Percentiles rank a stretch among this genome's conserved stretches.
Conservation (phyloP, 2,329 filamentous ascomycete species). For the Cryphonectria naterciae region DNA sequence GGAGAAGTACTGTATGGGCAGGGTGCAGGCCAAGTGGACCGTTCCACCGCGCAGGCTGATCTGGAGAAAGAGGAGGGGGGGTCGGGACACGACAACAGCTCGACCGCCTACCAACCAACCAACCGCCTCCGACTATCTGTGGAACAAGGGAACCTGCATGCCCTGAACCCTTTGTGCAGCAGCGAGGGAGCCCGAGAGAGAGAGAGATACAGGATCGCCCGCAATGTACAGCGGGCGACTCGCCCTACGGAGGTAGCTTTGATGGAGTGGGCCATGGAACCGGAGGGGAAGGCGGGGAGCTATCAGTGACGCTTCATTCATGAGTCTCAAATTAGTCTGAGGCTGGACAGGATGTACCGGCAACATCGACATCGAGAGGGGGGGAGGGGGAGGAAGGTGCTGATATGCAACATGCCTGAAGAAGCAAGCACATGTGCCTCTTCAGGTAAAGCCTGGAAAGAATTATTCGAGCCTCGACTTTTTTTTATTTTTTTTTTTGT, state of each 20-base stretch:
- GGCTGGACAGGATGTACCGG: not conserved
- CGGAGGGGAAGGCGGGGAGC: not conserved
- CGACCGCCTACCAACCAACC: not conserved
- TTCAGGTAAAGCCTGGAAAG: conserved; percentile 17
- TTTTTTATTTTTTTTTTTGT: not conserved
- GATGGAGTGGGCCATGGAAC: not conserved
- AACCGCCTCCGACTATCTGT: not conserved
- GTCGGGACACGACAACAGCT: not conserved
- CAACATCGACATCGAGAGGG: conserved; percentile 1
- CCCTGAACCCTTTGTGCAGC: conserved; percentile 26
- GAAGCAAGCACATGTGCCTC: conserved; percentile 23
- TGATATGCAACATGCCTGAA: conserved; percentile 17
- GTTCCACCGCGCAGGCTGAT: not conserved
- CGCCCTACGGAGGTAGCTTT: too few relatives aligned
- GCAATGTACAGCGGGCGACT: conserved; percentile 4
- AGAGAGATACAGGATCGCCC: not conserved
- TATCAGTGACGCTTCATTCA: not conserved
- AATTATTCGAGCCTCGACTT: conserved; percentile 12
- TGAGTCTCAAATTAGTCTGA: not conserved
- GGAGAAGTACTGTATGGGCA: not conserved
- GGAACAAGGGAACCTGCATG: not conserved
- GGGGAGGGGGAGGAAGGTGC: not conserved
- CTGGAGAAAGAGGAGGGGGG: not conserved
- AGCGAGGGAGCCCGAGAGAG: not conserved
- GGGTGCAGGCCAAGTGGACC: not conserved